A percentile compares a stretch with the other conserved stretches of the same genome.
These are phyloP conservation scores for Hemileccinum impolitum DNA, from an alignment of 768 basidiomycete species.

Conservation along the genomic window DNA sequence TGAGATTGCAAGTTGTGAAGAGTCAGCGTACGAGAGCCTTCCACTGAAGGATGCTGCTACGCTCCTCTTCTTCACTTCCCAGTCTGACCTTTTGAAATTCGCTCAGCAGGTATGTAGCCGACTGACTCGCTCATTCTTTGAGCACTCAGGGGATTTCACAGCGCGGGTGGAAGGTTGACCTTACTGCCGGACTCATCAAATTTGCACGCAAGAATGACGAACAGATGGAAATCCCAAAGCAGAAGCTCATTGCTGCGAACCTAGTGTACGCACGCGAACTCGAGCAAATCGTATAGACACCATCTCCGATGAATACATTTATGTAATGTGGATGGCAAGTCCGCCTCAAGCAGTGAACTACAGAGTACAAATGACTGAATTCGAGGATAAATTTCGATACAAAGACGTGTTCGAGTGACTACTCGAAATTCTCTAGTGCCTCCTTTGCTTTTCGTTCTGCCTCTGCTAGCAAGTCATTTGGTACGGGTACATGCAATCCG, in stretches of 20 bases:
- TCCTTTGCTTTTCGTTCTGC: slow-evolving; percentile 88
- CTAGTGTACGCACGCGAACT: slow-evolving; percentile 81
- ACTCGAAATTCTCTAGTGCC: slow-evolving; percentile 68
- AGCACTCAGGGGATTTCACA: slow-evolving; percentile 28
- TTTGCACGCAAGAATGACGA: slow-evolving; percentile 84
- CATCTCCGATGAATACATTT: not conserved
- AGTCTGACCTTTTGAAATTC: slow-evolving; percentile 78
- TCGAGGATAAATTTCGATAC: slow-evolving; percentile 2
- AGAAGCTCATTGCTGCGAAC: slow-evolving; percentile 76
- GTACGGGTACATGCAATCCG: slow-evolving; percentile 77
- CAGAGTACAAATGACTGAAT: slow-evolving; percentile 11
- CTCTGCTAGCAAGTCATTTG: slow-evolving; percentile 77
- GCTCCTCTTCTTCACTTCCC: slow-evolving; percentile 85
- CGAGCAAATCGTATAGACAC: slow-evolving; percentile 79
- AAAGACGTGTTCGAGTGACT: slow-evolving; percentile 16
- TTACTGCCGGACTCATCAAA: slow-evolving; percentile 62
- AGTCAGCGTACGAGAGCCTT: slow-evolving; percentile 87
- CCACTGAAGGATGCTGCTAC: slow-evolving; percentile 88
- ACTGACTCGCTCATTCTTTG: not conserved
- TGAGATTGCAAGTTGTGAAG: slow-evolving; percentile 97
- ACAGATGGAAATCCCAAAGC: slow-evolving; percentile 79
- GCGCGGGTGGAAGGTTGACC: slow-evolving; percentile 84
- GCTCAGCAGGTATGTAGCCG: slow-evolving; percentile 63
- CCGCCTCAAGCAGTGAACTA: not conserved
- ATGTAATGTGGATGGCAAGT: not conserved